phyloP scores from a whole-genome alignment of 1,139 yeast species.

The Hansenula anomala region DNA sequence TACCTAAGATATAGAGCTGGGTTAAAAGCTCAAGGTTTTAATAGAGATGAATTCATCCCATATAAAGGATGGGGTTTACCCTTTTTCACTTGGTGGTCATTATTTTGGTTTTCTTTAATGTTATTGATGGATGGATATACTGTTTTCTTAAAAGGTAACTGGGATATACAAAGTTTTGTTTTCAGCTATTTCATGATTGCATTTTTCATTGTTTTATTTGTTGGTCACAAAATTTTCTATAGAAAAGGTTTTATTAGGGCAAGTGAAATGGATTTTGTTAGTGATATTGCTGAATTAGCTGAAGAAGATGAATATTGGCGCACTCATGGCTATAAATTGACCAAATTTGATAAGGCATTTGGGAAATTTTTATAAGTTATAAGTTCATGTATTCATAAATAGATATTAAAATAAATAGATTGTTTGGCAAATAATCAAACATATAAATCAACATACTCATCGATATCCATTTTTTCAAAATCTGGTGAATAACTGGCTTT shows the following conservation, averaged over 20 bases:
- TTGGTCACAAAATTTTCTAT: conserved; percentile 6
- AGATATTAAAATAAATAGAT: no score
- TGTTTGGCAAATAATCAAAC: no score
- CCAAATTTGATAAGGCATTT: conserved; percentile 1
- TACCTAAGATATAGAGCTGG: conserved; percentile 54
- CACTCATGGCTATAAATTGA: background rate
- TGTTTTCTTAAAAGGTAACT: conserved; percentile 45
- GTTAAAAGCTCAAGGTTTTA: conserved; percentile 43
- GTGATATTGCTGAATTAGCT: conserved; percentile 2
- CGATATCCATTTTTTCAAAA: conserved; percentile 40
- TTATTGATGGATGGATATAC: background rate
- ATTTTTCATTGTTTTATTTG: conserved; percentile 34
- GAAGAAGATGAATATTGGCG: conserved; percentile 2
- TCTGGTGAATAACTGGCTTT: conserved; percentile 27
- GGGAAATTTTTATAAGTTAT: background rate
- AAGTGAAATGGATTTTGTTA: conserved; percentile 4
- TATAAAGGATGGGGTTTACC: conserved; percentile 35
- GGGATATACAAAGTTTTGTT: conserved; percentile 48
- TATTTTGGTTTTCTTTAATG: background rate
- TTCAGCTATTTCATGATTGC: conserved; percentile 55
- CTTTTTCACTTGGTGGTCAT: background rate
- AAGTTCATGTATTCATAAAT: no score
- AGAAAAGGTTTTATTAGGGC: conserved; percentile 4
- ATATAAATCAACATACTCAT: conserved; percentile 43
- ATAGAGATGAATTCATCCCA: conserved; percentile 39